Evolutionary conservation across 2,329 filamentous ascomycete species (phyloP).

Genomic region (Paracorniculantispora psalliotae): DNA sequence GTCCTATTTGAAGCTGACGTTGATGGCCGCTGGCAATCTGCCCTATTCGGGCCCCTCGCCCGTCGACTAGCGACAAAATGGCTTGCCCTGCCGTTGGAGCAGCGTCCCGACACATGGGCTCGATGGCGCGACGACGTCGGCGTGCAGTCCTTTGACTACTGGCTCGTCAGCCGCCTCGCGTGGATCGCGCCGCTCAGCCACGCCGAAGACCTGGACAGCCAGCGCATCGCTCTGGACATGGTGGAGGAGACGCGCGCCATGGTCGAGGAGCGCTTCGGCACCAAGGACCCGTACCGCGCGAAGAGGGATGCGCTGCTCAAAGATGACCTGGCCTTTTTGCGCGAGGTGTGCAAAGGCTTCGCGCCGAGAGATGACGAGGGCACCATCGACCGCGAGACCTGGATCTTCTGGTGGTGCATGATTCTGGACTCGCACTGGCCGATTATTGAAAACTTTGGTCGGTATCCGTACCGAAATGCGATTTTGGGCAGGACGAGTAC

Average conservation of each 20-base stretch:
- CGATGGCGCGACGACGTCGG: slow-evolving; percentile 6
- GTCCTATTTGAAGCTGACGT: background rate
- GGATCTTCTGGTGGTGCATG: slow-evolving; percentile 10
- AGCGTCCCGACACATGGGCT: background rate
- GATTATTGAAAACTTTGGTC: background rate
- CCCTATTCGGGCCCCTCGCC: background rate
- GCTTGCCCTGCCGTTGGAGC: background rate
- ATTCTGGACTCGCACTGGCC: slow-evolving; percentile 4
- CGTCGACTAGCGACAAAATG: background rate
- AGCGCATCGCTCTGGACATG: background rate
- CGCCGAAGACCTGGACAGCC: background rate
- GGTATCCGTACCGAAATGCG: slow-evolving; percentile 5
- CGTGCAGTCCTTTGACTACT: slow-evolving; percentile 2
- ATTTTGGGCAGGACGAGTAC: background rate
- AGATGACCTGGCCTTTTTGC: background rate
- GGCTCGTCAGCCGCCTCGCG: background rate
- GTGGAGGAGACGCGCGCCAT: background rate
- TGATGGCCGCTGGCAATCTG: background rate
- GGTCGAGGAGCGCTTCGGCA: slow-evolving; percentile 1
- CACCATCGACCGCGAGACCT: background rate
- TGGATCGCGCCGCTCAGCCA: slow-evolving; percentile 3
- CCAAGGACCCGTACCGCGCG: background rate
- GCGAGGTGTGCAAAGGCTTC: background rate
- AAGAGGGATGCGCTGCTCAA: background rate
- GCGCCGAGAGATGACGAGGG: background rate